Evolutionary conservation across 441 rosid species (phyloP), one percentile per base, ranked within the genome.

Genomic region (Erodium moschatum): DNA sequence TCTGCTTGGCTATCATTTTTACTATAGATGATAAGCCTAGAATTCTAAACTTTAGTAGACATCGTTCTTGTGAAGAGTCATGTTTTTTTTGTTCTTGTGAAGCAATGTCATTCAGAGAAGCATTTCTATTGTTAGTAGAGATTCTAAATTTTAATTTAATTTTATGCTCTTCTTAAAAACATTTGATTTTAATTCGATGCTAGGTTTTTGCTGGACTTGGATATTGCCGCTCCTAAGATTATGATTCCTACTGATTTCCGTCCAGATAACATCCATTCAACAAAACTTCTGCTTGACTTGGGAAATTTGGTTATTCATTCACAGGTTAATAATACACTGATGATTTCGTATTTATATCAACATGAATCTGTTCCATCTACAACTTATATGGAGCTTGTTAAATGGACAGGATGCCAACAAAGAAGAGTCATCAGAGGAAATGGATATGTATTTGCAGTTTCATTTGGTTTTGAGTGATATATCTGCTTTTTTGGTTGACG

Each of bases 201-300:
- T 76, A 95, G 99, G 89, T 95, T 95, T 80, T 77, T 86, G 74
- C 89, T 95, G 84, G 91, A 95, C 87, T 80, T 95, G 87, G 98
- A 90, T 81, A 90, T 95, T 79, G 98, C 99, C 31, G 99, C 97
- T 75, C 99, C 99, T 68, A 95, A 95, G 87, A 87, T 95, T 71
- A 95, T 91, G 35, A 92, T 95, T 80, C 99, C 99, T 67, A 92
- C 97, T 4, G 91, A 86, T 67, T 95, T 95, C 83, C 70, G 77
- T 76, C 97, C 96, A 29, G 88, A 95, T 78, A 77, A 77, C 72
- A 75, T 63, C 70, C 85, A 85, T 81, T 76, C 96, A 69, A 86
- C 99, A 69, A 90, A 92, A 80, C 97, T 95, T 76, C 80, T 95
- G 81, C 87, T 95, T 72, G 99, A 95, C 84, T 78, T 95, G 85